Evolutionary conservation across 2,329 filamentous ascomycete genomes (phyloP).

Genomic region (Monilinia aucupariae): DNA sequence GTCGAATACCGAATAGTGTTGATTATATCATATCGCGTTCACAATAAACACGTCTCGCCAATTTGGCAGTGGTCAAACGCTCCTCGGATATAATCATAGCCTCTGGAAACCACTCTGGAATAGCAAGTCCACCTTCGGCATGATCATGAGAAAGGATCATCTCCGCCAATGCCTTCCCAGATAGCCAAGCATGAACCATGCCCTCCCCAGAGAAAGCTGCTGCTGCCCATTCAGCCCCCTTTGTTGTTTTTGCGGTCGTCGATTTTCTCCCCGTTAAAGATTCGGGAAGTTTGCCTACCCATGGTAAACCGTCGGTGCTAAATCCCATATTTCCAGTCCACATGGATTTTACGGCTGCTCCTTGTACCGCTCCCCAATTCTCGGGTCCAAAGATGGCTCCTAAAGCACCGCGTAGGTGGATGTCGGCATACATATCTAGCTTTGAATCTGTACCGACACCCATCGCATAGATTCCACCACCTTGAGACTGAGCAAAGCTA

Average conservation of each 20-base stretch:
- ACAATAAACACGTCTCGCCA: not conserved
- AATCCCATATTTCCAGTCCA: slow-evolving; percentile 24
- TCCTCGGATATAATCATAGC: slow-evolving; percentile 5
- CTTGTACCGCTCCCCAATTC: slow-evolving; percentile 44
- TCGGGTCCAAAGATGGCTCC: slow-evolving; percentile 27
- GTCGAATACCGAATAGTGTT: not conserved
- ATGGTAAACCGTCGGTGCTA: slow-evolving; percentile 6
- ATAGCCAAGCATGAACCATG: slow-evolving; percentile 32
- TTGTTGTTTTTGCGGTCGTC: too few relatives aligned
- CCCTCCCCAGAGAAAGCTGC: slow-evolving; percentile 8
- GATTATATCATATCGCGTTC: not conserved
- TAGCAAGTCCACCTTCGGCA: slow-evolving; percentile 33
- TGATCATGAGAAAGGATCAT: slow-evolving; percentile 36
- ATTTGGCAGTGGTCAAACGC: not conserved
- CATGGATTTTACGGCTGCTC: slow-evolving; percentile 34
- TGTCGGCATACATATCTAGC: not conserved
- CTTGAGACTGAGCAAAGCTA: not conserved
- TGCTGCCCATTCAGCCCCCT: not conserved
- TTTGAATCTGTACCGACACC: not conserved
- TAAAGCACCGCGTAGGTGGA: not conserved
- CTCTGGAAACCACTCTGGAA: slow-evolving; percentile 7
- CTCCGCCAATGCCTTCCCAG: slow-evolving; percentile 38
- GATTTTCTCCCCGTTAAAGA: not conserved
- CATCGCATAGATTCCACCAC: not conserved
- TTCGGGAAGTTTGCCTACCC: not conserved